phyloP scores from a whole-genome alignment of 2,329 filamentous ascomycete species.

The Blastomyces emzantsi region DNA sequence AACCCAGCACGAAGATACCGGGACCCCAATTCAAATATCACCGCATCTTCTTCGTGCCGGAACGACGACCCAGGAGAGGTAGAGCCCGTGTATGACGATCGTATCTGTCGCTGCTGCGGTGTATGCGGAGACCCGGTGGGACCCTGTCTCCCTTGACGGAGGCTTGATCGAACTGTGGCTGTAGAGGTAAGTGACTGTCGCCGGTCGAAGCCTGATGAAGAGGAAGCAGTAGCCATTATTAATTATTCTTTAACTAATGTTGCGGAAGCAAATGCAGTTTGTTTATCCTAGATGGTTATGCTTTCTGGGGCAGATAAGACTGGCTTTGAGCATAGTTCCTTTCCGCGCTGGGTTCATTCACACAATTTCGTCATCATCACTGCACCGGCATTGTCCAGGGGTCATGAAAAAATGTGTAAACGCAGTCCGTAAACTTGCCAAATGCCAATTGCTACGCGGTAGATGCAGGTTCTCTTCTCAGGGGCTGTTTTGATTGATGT shows the following conservation, averaged over 20 bases:
- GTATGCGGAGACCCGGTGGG: conserved; percentile 49
- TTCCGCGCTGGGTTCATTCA: not conserved
- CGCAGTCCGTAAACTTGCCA: not conserved
- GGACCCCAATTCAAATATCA: conserved; percentile 75
- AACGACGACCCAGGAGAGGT: conserved; percentile 50
- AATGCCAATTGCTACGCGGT: not conserved
- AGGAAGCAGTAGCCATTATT: conserved; percentile 19
- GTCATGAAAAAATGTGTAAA: not conserved
- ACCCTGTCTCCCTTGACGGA: conserved; percentile 26
- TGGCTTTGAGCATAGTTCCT: not conserved
- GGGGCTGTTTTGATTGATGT: not conserved
- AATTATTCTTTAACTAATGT: not conserved
- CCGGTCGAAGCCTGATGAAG: conserved; percentile 21
- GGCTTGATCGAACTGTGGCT: conserved; percentile 10
- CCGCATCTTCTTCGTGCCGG: conserved; percentile 69
- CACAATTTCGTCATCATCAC: not conserved
- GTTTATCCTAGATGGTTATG: not conserved
- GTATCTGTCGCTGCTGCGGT: conserved; percentile 44
- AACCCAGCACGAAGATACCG: conserved; percentile 75
- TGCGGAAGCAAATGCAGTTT: not conserved
- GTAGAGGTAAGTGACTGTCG: conserved; percentile 20
- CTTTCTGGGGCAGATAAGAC: not conserved
- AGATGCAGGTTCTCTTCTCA: not conserved
- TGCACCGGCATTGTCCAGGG: not conserved
- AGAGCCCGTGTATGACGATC: conserved; percentile 42